These are phyloP conservation scores for Hirschfeldia incana DNA, from an alignment of 345 rosid genomes.

Conservation along the genomic window DNA sequence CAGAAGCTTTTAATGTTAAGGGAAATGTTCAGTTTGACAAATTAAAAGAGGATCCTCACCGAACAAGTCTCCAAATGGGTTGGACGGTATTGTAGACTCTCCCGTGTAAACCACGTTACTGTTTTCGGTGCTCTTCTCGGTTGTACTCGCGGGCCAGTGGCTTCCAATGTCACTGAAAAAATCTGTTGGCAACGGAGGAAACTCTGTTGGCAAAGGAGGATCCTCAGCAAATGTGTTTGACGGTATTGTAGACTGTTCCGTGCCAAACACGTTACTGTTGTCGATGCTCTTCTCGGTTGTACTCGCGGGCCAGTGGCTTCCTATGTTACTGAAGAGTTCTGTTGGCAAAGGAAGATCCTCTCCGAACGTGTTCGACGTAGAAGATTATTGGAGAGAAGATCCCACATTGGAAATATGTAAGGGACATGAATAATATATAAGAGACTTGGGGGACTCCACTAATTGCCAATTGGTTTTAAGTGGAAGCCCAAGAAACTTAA, in stretches of 20 bases:
- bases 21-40: background rate
- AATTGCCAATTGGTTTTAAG: too few relatives aligned
- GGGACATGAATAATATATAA: too few relatives aligned
- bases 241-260: background rate
- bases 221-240: background rate
- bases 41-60: background rate
- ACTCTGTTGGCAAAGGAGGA: background rate
- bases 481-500: too few relatives aligned
- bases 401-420: too few relatives aligned
- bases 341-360: conserved; percentile 15
- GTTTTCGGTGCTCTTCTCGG: background rate
- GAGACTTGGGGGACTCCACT: too few relatives aligned
- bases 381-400: too few relatives aligned
- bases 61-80: background rate
- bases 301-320: too few relatives aligned
- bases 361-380: conserved; percentile 11
- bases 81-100: background rate
- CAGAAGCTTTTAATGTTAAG: background rate
- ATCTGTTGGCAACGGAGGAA: background rate
- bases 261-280: background rate
- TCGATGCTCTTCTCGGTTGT: too few relatives aligned
- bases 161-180: too few relatives aligned
- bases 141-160: too few relatives aligned
- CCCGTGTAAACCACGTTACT: background rate
- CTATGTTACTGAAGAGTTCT: background rate